Evolutionary conservation across 208 protist species (phyloP).

Genomic region (Leishmania turanica): DNA sequence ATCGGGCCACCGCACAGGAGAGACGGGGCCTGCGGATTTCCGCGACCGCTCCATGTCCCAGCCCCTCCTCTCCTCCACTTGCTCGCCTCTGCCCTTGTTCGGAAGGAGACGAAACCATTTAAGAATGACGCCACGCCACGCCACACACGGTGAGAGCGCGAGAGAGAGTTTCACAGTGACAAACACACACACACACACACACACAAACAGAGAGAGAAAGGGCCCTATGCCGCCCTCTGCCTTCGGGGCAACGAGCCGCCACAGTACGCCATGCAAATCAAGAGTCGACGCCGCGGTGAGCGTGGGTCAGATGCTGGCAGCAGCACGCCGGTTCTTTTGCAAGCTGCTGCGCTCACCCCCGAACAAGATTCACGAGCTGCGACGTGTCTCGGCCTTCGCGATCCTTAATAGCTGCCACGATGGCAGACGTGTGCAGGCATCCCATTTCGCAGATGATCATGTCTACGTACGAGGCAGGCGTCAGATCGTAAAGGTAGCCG

Average conservation of each 20-base stretch:
- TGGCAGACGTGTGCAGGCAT: constrained; percentile 78
- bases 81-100: background rate
- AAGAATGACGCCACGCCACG: background rate
- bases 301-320: background rate
- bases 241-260: background rate
- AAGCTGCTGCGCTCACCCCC: background rate
- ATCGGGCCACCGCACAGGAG: background rate
- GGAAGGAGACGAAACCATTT: background rate
- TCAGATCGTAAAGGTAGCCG: constrained; percentile 84
- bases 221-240: background rate
- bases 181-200: background rate
- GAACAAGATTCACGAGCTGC: constrained; percentile 32
- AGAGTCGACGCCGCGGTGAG: background rate
- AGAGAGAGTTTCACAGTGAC: background rate
- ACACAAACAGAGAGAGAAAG: background rate
- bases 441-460: constrained; percentile 91
- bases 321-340: background rate
- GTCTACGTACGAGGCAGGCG: constrained; percentile 73
- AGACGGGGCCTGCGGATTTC: too few species aligned
- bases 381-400: constrained; percentile 55
- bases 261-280: background rate
- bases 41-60: too few species aligned
- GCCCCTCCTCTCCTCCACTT: too few species aligned
- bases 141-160: background rate
- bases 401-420: constrained; percentile 71